Percentiles rank a stretch among this genome's conserved stretches.
phyloP scores from a whole-genome alignment of 2,329 filamentous ascomycete genomes.

The Talaromyces islandicus region DNA sequence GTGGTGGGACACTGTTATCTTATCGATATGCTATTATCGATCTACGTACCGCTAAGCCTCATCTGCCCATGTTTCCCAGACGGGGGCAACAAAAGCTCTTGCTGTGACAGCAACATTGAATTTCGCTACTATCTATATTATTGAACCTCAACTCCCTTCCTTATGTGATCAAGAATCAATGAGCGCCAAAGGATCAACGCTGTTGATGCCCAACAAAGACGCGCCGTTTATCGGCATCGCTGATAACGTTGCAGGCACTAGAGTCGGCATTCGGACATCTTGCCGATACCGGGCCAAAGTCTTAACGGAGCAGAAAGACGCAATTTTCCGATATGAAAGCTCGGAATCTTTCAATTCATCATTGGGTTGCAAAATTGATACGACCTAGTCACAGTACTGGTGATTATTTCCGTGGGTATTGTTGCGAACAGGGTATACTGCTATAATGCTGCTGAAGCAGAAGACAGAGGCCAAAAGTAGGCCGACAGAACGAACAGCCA shows the following conservation, averaged over 20 bases:
- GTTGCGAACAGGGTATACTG: neutral
- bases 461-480: neutral
- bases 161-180: too few relatives aligned
- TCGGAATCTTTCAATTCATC: neutral
- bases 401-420: neutral
- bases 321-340: neutral
- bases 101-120: too few relatives aligned
- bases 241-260: neutral
- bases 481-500: neutral
- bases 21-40: neutral
- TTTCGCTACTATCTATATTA: too few relatives aligned
- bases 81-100: too few relatives aligned
- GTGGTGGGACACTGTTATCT: neutral
- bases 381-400: neutral
- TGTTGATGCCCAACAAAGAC: neutral
- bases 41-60: neutral
- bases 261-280: neutral
- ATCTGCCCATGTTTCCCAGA: too few relatives aligned
- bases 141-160: too few relatives aligned
- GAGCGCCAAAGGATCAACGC: too few relatives aligned
- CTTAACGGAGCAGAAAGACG: neutral
- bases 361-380: neutral
- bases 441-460: neutral
- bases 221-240: neutral
- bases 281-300: neutral